These are phyloP conservation scores for Malbranchea zuffiana DNA, from an alignment of 2,329 filamentous ascomycete genomes.

Conservation along the genomic window DNA sequence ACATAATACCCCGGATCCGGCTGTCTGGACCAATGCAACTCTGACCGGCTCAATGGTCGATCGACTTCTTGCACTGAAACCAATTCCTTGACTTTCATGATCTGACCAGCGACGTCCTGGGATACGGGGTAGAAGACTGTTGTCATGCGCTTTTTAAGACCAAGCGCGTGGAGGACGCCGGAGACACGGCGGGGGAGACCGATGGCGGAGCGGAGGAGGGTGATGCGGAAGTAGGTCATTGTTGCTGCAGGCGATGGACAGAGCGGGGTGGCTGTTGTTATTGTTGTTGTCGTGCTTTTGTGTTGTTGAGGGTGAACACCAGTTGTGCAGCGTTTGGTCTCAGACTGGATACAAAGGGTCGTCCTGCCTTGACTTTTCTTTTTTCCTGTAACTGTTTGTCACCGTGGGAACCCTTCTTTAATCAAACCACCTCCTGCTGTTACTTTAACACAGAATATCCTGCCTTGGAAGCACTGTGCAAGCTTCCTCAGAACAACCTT, in stretches of 20 bases:
- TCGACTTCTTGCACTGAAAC: conserved; percentile 73
- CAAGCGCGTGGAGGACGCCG: conserved; percentile 73
- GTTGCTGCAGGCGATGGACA: too few relatives aligned
- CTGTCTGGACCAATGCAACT: conserved; percentile 60
- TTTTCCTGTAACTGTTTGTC: too few relatives aligned
- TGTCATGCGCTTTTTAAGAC: conserved; percentile 70
- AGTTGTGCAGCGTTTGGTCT: too few relatives aligned
- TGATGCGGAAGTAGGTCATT: conserved; percentile 84
- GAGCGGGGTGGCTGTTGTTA: conserved; percentile 5
- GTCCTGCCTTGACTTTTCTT: too few relatives aligned
- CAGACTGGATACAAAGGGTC: too few relatives aligned
- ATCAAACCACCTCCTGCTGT: too few relatives aligned
- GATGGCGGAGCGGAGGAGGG: conserved; percentile 78
- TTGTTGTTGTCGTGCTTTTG: neutral
- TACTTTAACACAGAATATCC: too few relatives aligned
- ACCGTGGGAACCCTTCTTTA: too few relatives aligned
- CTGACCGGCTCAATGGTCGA: conserved; percentile 47
- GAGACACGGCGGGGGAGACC: conserved; percentile 70
- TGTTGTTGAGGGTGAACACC: neutral
- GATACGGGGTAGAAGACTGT: conserved; percentile 83
- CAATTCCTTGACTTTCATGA: conserved; percentile 88
- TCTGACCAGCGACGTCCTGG: conserved; percentile 73
- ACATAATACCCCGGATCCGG: conserved; percentile 73
- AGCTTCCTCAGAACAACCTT: too few relatives aligned
- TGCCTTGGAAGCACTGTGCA: too few relatives aligned